These are phyloP conservation scores for Potentilla sterilis DNA, from an alignment of 306 rosid genomes.

Conservation along the genomic window DNA sequence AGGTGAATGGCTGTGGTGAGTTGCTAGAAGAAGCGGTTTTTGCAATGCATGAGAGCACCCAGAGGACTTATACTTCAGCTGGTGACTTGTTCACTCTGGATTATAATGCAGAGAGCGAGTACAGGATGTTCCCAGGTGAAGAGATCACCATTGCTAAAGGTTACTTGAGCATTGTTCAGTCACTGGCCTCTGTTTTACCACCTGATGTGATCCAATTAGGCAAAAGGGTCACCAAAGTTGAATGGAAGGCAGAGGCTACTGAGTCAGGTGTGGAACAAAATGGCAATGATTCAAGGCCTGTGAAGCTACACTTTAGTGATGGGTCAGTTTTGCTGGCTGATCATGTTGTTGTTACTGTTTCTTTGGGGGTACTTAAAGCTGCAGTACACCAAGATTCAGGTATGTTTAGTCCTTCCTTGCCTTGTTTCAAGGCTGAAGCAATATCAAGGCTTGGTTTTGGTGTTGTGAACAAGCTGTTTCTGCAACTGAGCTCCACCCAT, in stretches of 20 bases:
- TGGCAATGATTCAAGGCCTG: constrained; percentile 53
- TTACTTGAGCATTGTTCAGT: constrained; percentile 62
- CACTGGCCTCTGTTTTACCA: constrained; percentile 73
- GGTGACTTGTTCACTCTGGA: constrained; percentile 66
- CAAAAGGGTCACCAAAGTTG: constrained; percentile 57
- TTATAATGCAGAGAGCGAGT: constrained; percentile 78
- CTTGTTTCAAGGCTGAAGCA: constrained; percentile 71
- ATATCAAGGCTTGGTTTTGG: constrained; percentile 95
- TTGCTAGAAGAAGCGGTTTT: constrained; percentile 68
- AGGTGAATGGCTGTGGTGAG: constrained; percentile 39
- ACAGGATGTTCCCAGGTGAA: constrained; percentile 79
- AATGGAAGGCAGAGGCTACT: constrained; percentile 51
- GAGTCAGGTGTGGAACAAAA: constrained; percentile 21
- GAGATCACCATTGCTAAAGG: constrained; percentile 92
- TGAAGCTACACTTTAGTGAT: constrained; percentile 74
- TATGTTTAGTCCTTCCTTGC: constrained; percentile 78
- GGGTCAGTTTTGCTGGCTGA: constrained; percentile 71
- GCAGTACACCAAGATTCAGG: constrained; percentile 54
- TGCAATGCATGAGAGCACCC: constrained; percentile 68
- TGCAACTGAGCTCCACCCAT: constrained; percentile 49
- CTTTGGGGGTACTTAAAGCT: constrained; percentile 89
- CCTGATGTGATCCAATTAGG: constrained; percentile 68
- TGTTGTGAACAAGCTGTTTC: constrained; percentile 88
- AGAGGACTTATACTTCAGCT: constrained; percentile 89
- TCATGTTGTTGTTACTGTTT: constrained; percentile 85